These are phyloP conservation scores for Pelargonium myrrhifolium DNA, from an alignment of 441 rosid genomes.

Conservation along the genomic window DNA sequence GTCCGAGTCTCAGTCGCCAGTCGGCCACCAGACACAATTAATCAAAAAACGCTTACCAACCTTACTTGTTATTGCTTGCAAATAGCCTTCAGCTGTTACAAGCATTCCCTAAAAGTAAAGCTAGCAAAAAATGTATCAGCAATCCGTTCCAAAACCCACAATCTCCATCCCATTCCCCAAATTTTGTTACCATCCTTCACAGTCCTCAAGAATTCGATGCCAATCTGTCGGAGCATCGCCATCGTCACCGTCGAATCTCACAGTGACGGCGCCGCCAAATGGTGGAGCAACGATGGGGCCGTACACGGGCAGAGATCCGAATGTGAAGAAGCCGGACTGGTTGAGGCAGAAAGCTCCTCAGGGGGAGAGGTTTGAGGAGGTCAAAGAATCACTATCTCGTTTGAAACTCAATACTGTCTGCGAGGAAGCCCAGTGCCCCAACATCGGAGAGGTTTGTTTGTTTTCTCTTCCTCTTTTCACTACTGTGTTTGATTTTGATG, in stretches of 20 bases:
- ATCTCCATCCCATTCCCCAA: conserved; percentile 37
- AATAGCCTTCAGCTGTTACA: not conserved
- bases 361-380: conserved; percentile 68
- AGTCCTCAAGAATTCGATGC: conserved; percentile 32
- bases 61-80: not conserved
- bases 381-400: conserved; percentile 62
- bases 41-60: not conserved
- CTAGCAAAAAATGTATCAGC: conserved; percentile 31
- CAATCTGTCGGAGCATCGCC: conserved; percentile 27
- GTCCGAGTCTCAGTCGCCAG: not conserved
- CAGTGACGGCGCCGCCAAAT: conserved; percentile 26
- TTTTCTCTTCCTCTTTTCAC: not conserved
- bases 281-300: conserved; percentile 43
- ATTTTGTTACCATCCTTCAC: conserved; percentile 10
- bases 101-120: not conserved
- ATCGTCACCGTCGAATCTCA: conserved; percentile 15
- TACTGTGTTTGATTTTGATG: not conserved
- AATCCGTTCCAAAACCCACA: conserved; percentile 40
- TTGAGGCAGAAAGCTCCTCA: conserved; percentile 88
- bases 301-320: conserved; percentile 74
- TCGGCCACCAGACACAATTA: not conserved
- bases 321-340: conserved; percentile 79
- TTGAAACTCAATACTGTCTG: conserved; percentile 88
- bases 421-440: conserved; percentile 95
- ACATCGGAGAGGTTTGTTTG: conserved; percentile 70